Base-by-base conservation (phyloP, 1,284 basidiomycete genomes). In the Rhodotorula sp. region DNA sequence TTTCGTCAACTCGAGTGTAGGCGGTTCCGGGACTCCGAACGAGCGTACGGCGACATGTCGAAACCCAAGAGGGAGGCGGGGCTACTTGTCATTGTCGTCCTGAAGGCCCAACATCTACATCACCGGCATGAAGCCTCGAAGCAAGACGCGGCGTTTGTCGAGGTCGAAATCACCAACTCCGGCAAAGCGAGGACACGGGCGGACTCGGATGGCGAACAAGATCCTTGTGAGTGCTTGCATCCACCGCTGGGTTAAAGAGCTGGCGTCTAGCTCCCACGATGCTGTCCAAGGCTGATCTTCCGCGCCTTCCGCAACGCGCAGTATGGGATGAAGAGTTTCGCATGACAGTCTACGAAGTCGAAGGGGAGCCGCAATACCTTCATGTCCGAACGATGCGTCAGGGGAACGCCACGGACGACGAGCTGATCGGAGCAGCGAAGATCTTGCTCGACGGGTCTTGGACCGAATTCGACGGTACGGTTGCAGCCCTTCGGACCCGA, bases 271-370 rank as follows among this genome's bases (percentile, higher is more conserved):
- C 38, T 12, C 38, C 38, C 12, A 8, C 10, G 38, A 43, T 12
- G 12, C 38, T 10, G 12, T 43, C 38, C 8, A 43, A 43, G 52
- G 6, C 48, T n/a, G 50, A 28, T 12, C 26, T 31, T 23, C 19
- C 28, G 15, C 7, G 6, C 12, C 18, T 19, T 8, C 19, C 1
- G 12, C 2, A 28, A 5, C 14, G 19, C 26, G 43, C 63, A 69
- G 71, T 69, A 0, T 75, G 74, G 74, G 74, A 75, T 49, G 68
- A 75, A 15, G 68, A 75, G 50, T 68, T 70, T 54, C 34, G 69
- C 7, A 50, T 71, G 3, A 48, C 60, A 3, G 23, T 73, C 16
- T 69, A 60, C 31, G 67, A 65, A 12, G 59, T 57, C 1, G 64
- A 57, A 28, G 67, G 49, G 21, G 52, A 65, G 50, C 26, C 31